Evolutionary conservation across 1,284 basidiomycete species (phyloP).

Genomic region (Grifola frondosa): DNA sequence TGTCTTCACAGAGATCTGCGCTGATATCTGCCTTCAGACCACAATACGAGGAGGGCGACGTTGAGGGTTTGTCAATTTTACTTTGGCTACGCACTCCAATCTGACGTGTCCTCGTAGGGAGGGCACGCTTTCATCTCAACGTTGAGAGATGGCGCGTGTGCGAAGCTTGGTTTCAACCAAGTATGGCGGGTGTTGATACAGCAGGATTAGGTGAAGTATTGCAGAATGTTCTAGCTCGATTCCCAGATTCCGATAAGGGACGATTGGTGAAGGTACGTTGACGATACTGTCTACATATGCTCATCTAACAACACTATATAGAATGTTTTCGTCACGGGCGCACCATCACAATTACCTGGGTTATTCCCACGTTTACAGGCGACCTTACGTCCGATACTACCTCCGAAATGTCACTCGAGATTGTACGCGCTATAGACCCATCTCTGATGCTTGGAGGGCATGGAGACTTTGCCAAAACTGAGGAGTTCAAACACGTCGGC

Average conservation of each 20-base stretch:
- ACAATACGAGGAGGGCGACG: conserved; percentile 67
- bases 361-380: conserved; percentile 69
- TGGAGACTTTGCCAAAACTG: conserved; percentile 76
- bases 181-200: conserved; percentile 92
- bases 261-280: conserved; percentile 32
- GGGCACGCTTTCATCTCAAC: conserved; percentile 84
- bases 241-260: conserved; percentile 60
- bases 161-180: conserved; percentile 92
- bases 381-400: conserved; percentile 76
- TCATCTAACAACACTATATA: conserved; percentile 30
- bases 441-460: conserved; percentile 89
- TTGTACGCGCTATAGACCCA: conserved; percentile 66
- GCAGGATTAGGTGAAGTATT: conserved; percentile 92
- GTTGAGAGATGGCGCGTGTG: conserved; percentile 93
- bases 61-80: conserved; percentile 51
- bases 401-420: conserved; percentile 70
- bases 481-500: conserved; percentile 54
- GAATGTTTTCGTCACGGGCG: conserved; percentile 93
- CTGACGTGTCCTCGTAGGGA: conserved; percentile 36
- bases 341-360: conserved; percentile 75
- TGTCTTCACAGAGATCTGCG: conserved; percentile 76
- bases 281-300: not conserved
- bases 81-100: not conserved
- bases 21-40: conserved; percentile 85
- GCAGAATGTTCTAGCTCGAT: conserved; percentile 83